Base-by-base conservation (phyloP, 2,329 filamentous ascomycete genomes). In the Cercospora sojina region DNA sequence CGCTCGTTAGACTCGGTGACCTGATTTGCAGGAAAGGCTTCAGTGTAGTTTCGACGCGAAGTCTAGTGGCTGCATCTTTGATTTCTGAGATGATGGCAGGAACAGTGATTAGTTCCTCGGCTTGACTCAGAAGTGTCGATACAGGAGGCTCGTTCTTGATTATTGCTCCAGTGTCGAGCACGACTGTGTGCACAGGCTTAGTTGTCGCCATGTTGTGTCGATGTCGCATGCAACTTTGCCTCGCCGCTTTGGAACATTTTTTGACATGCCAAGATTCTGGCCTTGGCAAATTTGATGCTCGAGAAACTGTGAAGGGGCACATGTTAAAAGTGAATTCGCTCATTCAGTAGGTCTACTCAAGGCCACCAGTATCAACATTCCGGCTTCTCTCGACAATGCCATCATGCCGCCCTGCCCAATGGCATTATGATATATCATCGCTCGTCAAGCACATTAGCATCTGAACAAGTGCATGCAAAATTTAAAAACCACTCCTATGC, bases 141-240 rank as follows among this genome's bases (percentile, higher is more conserved):
- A 95, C 87, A 10, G 91, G 84, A 12, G 94, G 92, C 70, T 95
- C 90, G 80, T 97, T 97, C 77, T 94, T 94, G 78, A 99, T 93
- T 67, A 99, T 88, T 7, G 94, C 93, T 27, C 93, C 94, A 3
- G 95, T 91, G 77, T 99, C 95, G 71, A 99, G 85, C 29, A 98
- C 86, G 60, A 98, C 87, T 62, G 90, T 90, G 81, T 96, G 89
- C 59, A 96, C 88, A 0, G 89, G 85, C 77, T 93, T 97, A 68
- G 78, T 70, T 12, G 72, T 67, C 38, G 71, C 73, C 74, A 78
- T 79, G 55, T 64, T 64, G 27, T 61, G 27, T 51, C 47, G 35
- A 60, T 27, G 58, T 32, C 4, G 35, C 41, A 27, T 47, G 58
- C 13, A 49, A 27, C 31, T 27, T 59, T n/a, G 32, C n/a, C 35